Base-by-base conservation (phyloP, 331 rosid species). In the Pyrus hybrid region DNA sequence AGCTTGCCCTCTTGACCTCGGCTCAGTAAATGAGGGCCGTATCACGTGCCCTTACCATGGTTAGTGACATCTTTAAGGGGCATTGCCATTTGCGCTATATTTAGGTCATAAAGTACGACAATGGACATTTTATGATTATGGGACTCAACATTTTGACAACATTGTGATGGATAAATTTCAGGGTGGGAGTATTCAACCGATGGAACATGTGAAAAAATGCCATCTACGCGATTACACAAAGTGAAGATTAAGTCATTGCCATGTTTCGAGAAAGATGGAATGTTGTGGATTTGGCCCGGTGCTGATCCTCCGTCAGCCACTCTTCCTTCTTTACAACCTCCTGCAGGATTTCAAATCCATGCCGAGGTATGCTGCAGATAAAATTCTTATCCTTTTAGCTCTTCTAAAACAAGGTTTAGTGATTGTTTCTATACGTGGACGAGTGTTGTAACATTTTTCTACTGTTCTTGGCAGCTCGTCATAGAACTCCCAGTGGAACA, bases 251-350 rank as follows among this genome's bases (percentile, higher is more conserved):
- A 91, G 70, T 88, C 99, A 16, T 25, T 95, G 85, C 96, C 94
- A 13, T 92, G 99, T 79, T 95, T 88, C 60, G 99, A 95, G 70
- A 82, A 92, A 63, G 99, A 95, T 64, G 96, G 99, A 70, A 88
- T 95, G 98, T 82, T 95, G 80, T 95, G 99, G 99, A 86, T 92
- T 86, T 95, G 99, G 99, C 99, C 99, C 9, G 99, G 99, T 68
- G 83, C 77, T 83, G 99, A 89, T 35, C 84, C 99, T 53, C 99
- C 99, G 16, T 63, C 87, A 6, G 84, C 89, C 25, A 76, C 83
- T 7, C 77, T 88, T 83, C 98, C 98, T 71, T 89, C 98, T 53
- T 77, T 95, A 81, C 77, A 85, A 72, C 98, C 99, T 76, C 99
- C 99, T 69, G 71, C 91, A 7, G 98, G 98, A 49, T 95, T 95